Percentiles rank a stretch among this genome's conserved stretches.
Evolutionary conservation across 768 basidiomycete genomes (phyloP).

Genomic region (Gymnopilus junonius): DNA sequence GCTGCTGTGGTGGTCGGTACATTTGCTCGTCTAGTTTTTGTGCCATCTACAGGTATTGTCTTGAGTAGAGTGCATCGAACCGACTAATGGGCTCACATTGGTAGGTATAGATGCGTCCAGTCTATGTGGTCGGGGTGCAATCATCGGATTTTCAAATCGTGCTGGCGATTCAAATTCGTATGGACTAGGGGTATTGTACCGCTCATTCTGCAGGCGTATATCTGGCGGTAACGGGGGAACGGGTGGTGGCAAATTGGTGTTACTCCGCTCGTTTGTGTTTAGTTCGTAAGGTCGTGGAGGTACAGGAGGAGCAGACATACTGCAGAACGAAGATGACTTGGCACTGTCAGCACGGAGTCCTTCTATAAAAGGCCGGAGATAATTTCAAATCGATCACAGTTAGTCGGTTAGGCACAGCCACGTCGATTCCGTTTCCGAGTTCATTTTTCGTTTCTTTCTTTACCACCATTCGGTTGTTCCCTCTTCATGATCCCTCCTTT

Average conservation of each 20-base stretch:
- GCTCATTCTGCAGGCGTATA: slow-evolving; percentile 29
- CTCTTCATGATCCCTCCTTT: not conserved
- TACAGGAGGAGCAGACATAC: slow-evolving; percentile 27
- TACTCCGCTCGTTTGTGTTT: not conserved
- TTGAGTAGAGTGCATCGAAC: not conserved
- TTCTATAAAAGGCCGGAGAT: not conserved
- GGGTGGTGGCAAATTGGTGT: not conserved
- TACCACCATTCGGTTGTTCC: not conserved
- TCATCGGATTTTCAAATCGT: slow-evolving; percentile 59
- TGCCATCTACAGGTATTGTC: slow-evolving; percentile 56
- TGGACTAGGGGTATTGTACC: slow-evolving; percentile 29
- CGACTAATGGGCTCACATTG: slow-evolving; percentile 52
- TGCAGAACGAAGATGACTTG: not conserved
- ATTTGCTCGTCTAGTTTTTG: slow-evolving; percentile 58
- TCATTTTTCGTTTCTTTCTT: not conserved
- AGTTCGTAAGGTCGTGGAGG: slow-evolving; percentile 33
- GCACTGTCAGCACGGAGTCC: not conserved
- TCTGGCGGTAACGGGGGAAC: slow-evolving; percentile 12
- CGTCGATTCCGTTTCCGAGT: not conserved
- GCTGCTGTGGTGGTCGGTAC: slow-evolving; percentile 1
- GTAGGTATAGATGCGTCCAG: slow-evolving; percentile 62
- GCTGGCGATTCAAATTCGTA: slow-evolving; percentile 44
- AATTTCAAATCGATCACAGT: not conserved
- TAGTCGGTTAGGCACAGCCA: not conserved
- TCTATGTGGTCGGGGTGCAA: slow-evolving; percentile 70